A percentile compares a stretch with the other conserved stretches of the same genome.
These are phyloP conservation scores for Nothopassalora personata DNA, from an alignment of 2,329 filamentous ascomycete species.

Conservation along the genomic window DNA sequence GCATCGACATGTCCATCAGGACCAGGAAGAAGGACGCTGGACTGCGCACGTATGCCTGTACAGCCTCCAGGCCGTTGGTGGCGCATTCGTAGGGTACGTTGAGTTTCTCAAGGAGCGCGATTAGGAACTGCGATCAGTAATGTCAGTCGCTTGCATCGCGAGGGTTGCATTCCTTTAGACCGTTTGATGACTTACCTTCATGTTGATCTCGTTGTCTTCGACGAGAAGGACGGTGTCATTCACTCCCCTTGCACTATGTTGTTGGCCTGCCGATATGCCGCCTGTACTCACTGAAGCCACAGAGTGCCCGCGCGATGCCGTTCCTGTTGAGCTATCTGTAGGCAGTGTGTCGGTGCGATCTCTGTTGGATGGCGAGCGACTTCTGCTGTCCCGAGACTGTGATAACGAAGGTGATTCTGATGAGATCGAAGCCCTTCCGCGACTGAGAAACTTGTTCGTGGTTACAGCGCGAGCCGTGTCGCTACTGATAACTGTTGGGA, in stretches of 20 bases:
- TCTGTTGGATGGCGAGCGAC: not conserved
- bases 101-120: not conserved
- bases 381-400: not conserved
- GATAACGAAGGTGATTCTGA: not conserved
- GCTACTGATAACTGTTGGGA: not conserved
- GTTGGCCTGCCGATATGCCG: not conserved
- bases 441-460: not conserved
- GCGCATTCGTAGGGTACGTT: constrained; percentile 3
- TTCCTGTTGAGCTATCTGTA: not conserved
- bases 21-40: constrained; percentile 31
- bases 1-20: constrained; percentile 43
- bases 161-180: not conserved
- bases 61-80: constrained; percentile 9
- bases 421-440: not conserved
- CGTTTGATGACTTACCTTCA: not conserved
- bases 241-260: not conserved
- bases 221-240: constrained; percentile 18
- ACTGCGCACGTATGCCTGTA: not conserved
- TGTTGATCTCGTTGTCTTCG: constrained; percentile 25
- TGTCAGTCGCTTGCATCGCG: no score
- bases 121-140: constrained; percentile 10
- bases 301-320: not conserved
- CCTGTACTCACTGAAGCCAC: not conserved
- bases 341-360: not conserved
- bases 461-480: not conserved